Evolutionary conservation across 2,329 filamentous ascomycete genomes (phyloP), one percentile per base, ranked within the genome.

Genomic region (Domatiomyces catenatus): DNA sequence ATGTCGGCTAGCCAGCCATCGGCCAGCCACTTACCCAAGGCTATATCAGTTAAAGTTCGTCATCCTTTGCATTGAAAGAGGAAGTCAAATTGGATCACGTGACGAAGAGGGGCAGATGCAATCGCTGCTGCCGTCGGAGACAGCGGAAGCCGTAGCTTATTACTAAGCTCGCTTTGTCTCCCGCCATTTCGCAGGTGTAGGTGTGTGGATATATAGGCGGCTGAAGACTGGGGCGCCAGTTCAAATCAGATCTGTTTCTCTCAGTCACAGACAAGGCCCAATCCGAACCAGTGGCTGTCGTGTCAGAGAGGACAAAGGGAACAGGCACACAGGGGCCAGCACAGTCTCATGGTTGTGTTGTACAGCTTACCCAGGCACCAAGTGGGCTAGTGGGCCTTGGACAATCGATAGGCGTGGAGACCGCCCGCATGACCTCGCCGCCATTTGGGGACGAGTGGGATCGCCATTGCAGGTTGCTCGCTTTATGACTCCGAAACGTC

Each of bases 41-140:
- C 79, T 62, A 87, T 77, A 52, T 82, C 79, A 66, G 93, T 84
- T 77, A 70, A 89, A 85, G 60, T 80, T 78, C 18, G 81, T 79
- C 84, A 89, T 88, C 53, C 53, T 71, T 59, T 43, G 10, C 28
- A 32, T 32, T 8, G 8, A 32, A 32, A 32, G 8, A 2, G 28
- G 10, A 12, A 32, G 28, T 32, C 7, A 2, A 32, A 12, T 4
- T 8, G 7, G 5, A 32, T 12, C 28, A 32, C 28, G 28, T 24
- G 28, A 32, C 8, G 28, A 32, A 5, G 28, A 32, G 10, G 22
- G 22, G 22, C 6, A 24, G 6, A 24, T n/a, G n/a, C n/a, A 24
- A 24, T 24, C 3, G 22, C 6, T 3, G 6, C 6, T 6, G 22
- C 3, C 22, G 22, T 24, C 22, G 22, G 22, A 24, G 22, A 24